Evolutionary conservation across 352 stramenopile species (phyloP), one percentile per base, ranked within the genome.

Genomic region (Phytophthora litchii): DNA sequence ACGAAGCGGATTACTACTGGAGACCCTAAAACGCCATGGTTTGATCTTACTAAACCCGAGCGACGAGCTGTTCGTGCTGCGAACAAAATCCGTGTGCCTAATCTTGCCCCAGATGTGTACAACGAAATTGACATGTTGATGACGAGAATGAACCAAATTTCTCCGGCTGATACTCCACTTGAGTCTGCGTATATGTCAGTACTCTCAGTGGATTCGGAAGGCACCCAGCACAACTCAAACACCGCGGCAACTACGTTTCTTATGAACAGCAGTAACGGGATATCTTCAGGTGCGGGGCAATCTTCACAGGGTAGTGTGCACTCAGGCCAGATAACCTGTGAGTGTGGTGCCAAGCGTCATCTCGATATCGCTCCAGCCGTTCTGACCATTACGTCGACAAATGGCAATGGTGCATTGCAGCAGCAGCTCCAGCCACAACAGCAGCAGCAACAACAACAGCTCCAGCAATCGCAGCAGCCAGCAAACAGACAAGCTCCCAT

Each of bases 1-100:
- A 70, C 63, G 3, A 64, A 60, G 23, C 69, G 65, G 8, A 38
- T 60, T 16, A 47, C 31, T 0, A 55, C 20, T 0, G 65, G 61
- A 20, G 64, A 71, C 0, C 40, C 31, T 4, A 76, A 73, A 55
- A 76, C 46, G 3, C 54, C 58, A 14, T 89, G 77, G 77, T 89
- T 86, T 27, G 70, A 89, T 8, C 60, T 89, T 14, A 79, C 59
- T 4, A 88, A 88, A 46, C 51, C 64, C 2, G 60, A 87, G 37
- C 63, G 76, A 31, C 66, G 78, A 41, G 72, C 75, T n/a, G 47
- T 88, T 25, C 64, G 72, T 14, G 62, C 58, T 31, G 46, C 54
- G 12, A 64, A 82, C 51, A 76, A 76, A 35, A 78, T 82, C 34
- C 67, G 70, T 11, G 67, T 75, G 7, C 59, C 73, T 10, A 82